phyloP scores from a whole-genome alignment of 1,284 basidiomycete species.

The Ceratobasidium sp. region DNA sequence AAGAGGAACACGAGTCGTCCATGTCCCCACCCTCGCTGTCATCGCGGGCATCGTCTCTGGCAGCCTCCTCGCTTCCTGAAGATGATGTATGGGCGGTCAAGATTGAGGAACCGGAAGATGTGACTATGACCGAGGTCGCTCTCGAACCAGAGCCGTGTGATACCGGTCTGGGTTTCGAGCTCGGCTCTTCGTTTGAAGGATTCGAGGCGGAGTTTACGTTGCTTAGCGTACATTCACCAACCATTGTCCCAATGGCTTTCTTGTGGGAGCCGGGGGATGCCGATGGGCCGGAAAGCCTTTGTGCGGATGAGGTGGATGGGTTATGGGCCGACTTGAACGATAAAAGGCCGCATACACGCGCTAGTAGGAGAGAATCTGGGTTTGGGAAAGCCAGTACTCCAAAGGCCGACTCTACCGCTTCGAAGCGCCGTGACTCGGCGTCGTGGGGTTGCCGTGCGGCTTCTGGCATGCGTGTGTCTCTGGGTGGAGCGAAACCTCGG shows the following conservation, averaged over 20 bases:
- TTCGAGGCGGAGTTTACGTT: conserved; percentile 31
- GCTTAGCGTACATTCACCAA: conserved; percentile 31
- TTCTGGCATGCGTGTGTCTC: conserved; percentile 31
- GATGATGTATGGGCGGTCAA: conserved; percentile 39
- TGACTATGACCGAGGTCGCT: conserved; percentile 18
- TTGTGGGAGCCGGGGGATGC: conserved; percentile 15
- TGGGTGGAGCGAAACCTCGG: background rate
- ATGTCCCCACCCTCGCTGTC: conserved; percentile 35
- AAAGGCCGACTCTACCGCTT: background rate
- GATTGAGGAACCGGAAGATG: conserved; percentile 34
- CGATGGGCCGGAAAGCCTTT: conserved; percentile 28
- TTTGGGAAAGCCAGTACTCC: background rate
- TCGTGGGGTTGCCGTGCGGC: conserved; percentile 36
- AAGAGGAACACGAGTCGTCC: conserved; percentile 22
- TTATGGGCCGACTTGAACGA: conserved; percentile 23
- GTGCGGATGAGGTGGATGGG: conserved; percentile 28
- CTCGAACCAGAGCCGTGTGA: conserved; percentile 27
- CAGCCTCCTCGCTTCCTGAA: conserved; percentile 33
- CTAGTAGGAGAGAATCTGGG: background rate
- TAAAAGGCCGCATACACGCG: conserved; percentile 39
- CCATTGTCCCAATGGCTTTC: conserved; percentile 4
- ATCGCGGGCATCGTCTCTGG: conserved; percentile 31
- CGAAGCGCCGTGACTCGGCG: conserved; percentile 19
- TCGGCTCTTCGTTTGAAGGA: background rate
- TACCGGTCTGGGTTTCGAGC: conserved; percentile 24